Evolutionary conservation across 83 land plant species (phyloP).

Genomic region (Picea abies): DNA sequence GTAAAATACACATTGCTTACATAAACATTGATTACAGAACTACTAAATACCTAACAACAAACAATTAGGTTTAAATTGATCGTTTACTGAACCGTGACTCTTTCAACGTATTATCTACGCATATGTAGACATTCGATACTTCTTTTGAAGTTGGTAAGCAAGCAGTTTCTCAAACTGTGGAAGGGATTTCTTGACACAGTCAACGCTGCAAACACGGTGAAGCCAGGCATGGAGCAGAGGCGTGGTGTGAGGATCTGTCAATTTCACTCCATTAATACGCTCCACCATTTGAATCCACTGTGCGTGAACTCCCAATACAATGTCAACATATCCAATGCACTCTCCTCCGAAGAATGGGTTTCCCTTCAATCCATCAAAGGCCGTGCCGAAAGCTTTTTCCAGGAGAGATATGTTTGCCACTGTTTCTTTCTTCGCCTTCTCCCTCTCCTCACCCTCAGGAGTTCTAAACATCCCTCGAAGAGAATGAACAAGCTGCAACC

Average conservation of each 20-base stretch:
- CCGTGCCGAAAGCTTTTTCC: constrained; percentile 23
- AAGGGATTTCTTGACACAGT: not conserved
- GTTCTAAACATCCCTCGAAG: constrained; percentile 16
- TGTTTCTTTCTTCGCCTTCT: constrained; percentile 20
- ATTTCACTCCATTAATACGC: not conserved
- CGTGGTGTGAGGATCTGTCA: not conserved
- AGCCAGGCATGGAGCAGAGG: not conserved
- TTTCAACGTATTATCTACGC: too few species aligned
- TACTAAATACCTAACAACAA: too few species aligned
- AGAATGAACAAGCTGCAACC: constrained; percentile 16
- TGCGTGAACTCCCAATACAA: constrained; percentile 6
- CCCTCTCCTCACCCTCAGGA: constrained; percentile 16
- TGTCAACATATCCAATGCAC: constrained; percentile 27
- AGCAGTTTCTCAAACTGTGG: not conserved
- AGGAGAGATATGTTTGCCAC: constrained; percentile 12
- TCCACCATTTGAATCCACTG: not conserved
- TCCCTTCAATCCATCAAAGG: constrained; percentile 19
- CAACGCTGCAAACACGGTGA: not conserved
- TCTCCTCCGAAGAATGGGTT: constrained; percentile 38
- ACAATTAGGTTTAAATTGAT: too few species aligned
- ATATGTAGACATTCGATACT: too few species aligned
- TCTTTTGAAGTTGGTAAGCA: not conserved
- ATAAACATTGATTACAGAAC: too few species aligned
- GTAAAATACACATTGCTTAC: too few species aligned
- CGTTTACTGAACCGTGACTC: too few species aligned